A percentile compares a stretch with the other conserved stretches of the same genome.
Conservation (phyloP, 1,284 basidiomycete species). For the Wolfiporia cocos region DNA sequence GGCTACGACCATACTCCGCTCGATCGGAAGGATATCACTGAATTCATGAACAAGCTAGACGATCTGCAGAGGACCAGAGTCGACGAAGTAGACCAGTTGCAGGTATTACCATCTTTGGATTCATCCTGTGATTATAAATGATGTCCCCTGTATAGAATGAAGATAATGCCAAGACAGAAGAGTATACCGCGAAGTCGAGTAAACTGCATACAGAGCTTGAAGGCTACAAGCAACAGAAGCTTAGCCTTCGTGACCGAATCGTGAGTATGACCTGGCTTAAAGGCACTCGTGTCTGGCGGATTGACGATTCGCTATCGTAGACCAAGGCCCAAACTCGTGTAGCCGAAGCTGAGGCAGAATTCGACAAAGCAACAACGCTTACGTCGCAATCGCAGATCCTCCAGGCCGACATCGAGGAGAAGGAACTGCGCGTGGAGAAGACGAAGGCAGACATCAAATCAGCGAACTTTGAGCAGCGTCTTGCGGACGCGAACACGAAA, state of each 20-base stretch:
- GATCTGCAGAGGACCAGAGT: slow-evolving; percentile 55
- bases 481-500: slow-evolving; percentile 55
- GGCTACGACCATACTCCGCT: slow-evolving; percentile 69
- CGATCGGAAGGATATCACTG: slow-evolving; percentile 58
- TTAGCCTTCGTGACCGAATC: slow-evolving; percentile 53
- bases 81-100: slow-evolving; percentile 50
- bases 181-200: slow-evolving; percentile 50
- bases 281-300: background rate
- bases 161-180: slow-evolving; percentile 35
- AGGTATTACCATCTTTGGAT: slow-evolving; percentile 33
- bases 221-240: slow-evolving; percentile 44
- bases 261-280: slow-evolving; percentile 39
- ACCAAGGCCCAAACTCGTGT: slow-evolving; percentile 15
- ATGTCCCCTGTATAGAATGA: background rate
- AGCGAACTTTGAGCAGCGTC: slow-evolving; percentile 63
- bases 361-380: slow-evolving; percentile 19
- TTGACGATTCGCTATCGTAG: slow-evolving; percentile 8
- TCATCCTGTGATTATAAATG: background rate
- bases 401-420: slow-evolving; percentile 57
- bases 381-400: slow-evolving; percentile 22
- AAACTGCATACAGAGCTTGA: slow-evolving; percentile 49
- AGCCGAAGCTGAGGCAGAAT: slow-evolving; percentile 16
- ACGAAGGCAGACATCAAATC: slow-evolving; percentile 52
- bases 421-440: slow-evolving; percentile 49
- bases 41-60: slow-evolving; percentile 60